Base-by-base conservation (phyloP, 768 basidiomycete genomes). In the Tricholoma flavovirens region DNA sequence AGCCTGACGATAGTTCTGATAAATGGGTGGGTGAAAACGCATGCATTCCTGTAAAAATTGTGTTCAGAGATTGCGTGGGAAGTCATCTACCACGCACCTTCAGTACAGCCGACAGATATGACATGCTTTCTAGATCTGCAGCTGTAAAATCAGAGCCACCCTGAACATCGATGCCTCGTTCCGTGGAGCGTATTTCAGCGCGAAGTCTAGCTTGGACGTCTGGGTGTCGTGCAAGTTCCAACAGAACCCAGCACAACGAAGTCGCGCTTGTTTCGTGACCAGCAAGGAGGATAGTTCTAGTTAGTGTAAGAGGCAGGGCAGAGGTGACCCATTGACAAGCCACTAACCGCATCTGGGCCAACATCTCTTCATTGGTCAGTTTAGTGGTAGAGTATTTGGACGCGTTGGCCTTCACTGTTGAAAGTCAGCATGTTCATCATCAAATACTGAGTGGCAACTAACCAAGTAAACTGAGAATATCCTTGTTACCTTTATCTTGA, bases 201-300 rank as follows among this genome's bases (percentile, higher is more conserved):
- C 90, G 81, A 19, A 92, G 79, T 48, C 74, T 77, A 2, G 69
- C 67, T 64, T 93, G 89, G 2, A 83, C 67, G 17, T 81, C 72
- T 0, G 79, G 83, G 58, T 83, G 70, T 38, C 73, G 77, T 3
- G 84, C 78, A 4, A 93, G 75, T 60, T 85, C 83, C 54, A 84
- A 72, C 7, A 90, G 68, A 6, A 80, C 75, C 84, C 86, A 90
- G 54, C 76, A 75, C 29, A 86, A 52, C 1, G 78, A 74, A 35
- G 76, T 81, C 3, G 86, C 77, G 50, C 80, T 83, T 3, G 85
- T 87, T 65, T 86, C 86, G 64, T 87, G 80, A 1, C 77, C 78
- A 38, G 77, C 77, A 10, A 81, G 60, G 10, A 79, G 60, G 10
- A 80, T 75, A 21, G 76, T 78, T 15, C 77, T 79, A 55, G 15